phyloP scores from a whole-genome alignment of 257 asterid species.

The Solanum appendiculatum region DNA sequence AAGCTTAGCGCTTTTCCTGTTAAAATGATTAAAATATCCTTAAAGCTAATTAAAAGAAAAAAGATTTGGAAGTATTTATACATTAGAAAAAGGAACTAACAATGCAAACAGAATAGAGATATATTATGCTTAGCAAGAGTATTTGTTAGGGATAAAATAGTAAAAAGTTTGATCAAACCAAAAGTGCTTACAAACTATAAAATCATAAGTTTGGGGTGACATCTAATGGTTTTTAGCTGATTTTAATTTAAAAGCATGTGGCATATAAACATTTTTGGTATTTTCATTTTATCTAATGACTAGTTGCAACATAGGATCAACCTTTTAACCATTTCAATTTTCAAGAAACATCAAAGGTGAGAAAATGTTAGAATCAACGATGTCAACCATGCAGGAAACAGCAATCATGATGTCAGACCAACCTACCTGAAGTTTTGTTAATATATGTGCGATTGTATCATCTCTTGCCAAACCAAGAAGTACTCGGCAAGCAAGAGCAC shows the following conservation, averaged over 20 bases:
- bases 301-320: neutral
- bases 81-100: neutral
- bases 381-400: neutral
- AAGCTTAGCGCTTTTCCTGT: neutral
- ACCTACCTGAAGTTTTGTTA: constrained; percentile 90
- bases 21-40: neutral
- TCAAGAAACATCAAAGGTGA: neutral
- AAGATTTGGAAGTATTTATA: neutral
- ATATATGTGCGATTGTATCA: constrained; percentile 91
- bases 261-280: neutral
- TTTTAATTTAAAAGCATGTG: neutral
- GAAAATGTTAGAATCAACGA: neutral
- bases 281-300: neutral
- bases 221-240: neutral
- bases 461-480: constrained; percentile 99
- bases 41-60: neutral
- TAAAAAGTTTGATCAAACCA: neutral
- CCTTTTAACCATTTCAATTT: neutral
- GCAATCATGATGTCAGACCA: neutral
- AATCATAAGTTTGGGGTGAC: neutral
- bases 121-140: neutral
- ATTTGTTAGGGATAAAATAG: neutral
- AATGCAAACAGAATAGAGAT: neutral
- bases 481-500: constrained; percentile 99
- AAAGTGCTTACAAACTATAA: neutral